phyloP scores from a whole-genome alignment of 257 asterid species.

The Przewalskia tangutica region DNA sequence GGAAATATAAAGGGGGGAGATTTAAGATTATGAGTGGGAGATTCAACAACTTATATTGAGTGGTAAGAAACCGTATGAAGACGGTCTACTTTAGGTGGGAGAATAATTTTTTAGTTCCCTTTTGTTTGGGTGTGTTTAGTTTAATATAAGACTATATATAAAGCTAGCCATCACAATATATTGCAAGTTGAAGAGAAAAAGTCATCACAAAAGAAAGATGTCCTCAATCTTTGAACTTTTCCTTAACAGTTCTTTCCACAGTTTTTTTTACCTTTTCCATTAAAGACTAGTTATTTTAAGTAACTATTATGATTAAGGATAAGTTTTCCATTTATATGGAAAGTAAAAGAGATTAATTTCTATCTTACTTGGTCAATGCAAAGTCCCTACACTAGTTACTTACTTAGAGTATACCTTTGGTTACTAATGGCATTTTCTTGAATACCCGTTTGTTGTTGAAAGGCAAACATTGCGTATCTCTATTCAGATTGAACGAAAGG shows the following conservation, averaged over 20 bases:
- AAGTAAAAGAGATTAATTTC: neutral
- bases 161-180: slow-evolving; percentile 14
- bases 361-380: neutral
- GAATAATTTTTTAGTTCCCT: slow-evolving; percentile 5
- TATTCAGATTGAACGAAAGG: slow-evolving; percentile 48
- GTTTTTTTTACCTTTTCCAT: slow-evolving; percentile 18
- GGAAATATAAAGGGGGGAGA: slow-evolving; percentile 45
- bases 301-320: slow-evolving; percentile 29
- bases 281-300: slow-evolving; percentile 17
- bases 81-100: slow-evolving; percentile 41
- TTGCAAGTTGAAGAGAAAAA: slow-evolving; percentile 33
- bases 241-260: slow-evolving; percentile 36
- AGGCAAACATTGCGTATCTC: slow-evolving; percentile 36
- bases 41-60: slow-evolving; percentile 51
- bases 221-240: slow-evolving; percentile 50
- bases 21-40: slow-evolving; percentile 20
- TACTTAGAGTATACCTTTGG: neutral
- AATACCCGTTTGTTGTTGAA: slow-evolving; percentile 16
- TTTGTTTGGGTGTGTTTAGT: slow-evolving; percentile 15
- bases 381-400: neutral
- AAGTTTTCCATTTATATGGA: slow-evolving; percentile 29
- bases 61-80: slow-evolving; percentile 45
- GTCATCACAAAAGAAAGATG: slow-evolving; percentile 25
- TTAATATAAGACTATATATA: slow-evolving; percentile 5
- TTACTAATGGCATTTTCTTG: neutral